Base-by-base conservation (phyloP, 495 filamentous ascomycete genomes). In the Penicillium maclennaniae region DNA sequence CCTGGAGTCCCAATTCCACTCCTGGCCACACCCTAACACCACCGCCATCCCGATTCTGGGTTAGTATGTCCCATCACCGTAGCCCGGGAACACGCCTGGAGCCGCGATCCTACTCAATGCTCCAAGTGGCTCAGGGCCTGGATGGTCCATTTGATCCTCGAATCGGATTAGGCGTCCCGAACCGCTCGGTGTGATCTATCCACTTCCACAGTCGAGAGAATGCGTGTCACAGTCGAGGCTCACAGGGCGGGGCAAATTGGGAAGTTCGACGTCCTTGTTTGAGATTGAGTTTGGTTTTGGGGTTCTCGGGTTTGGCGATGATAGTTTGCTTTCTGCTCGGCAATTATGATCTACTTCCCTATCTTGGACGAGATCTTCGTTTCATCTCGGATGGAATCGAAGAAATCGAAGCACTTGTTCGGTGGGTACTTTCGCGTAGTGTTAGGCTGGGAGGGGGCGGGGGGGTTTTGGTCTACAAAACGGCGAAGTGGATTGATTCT, bases 81-180 rank as follows among this genome's bases (percentile, higher is more conserved):
- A 12, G 31, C 15, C 31, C 31, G 10, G 31, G 31, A 34, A 34
- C 6, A 34, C 7, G 7, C 27, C 31, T 12, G 10, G 31, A 14
- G 9, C 31, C 10, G 31, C 31, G 31, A 12, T 23, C 23, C 5
- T 5, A 23, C 9, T 12, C 10, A 0, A 34, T 5, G 5, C 9
- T 12, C 10, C 1, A 34, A 34, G 31, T 12, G 10, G 10, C 31
- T 12, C 5, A 23, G 23, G 23, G 23, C 23, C 23, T 23, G 23
- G 31, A 14, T 34, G 3, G 3, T 12, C 47, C 44, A 51, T 60
- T 48, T 60, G 52, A 60, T 6, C 53, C 53, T 53, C 57, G 47
- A 57, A 63, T 63, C 57, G 54, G 57, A 63, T 40, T n/a, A 7
- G 3, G 37, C 21, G 49, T 27, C 17, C 19, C 16, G 40, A 41